A percentile compares a stretch with the other conserved stretches of the same genome.
Evolutionary conservation across 116 monocot genomes (phyloP).

Genomic region (Posidonia oceanica): DNA sequence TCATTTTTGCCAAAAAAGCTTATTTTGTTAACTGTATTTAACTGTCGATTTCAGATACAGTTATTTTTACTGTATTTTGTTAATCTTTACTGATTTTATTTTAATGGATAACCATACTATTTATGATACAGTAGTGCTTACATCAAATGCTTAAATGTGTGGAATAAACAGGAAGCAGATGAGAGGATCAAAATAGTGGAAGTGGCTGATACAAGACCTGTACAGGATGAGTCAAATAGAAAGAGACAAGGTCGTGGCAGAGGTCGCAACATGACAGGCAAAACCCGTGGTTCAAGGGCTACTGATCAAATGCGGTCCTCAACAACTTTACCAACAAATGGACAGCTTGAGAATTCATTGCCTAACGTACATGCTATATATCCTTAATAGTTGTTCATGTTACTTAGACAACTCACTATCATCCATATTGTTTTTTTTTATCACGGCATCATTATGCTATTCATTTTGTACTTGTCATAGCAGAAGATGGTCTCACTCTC

Average conservation of each 20-base stretch:
- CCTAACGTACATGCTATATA: conserved; percentile 35
- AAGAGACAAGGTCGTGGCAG: conserved; percentile 74
- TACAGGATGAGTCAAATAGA: conserved; percentile 37
- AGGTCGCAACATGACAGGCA: conserved; percentile 48
- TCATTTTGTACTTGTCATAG: too few species aligned
- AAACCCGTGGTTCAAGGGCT: conserved; percentile 52
- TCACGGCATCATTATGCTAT: too few species aligned
- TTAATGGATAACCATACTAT: too few species aligned
- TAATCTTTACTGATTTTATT: too few species aligned
- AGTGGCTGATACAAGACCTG: conserved; percentile 24
- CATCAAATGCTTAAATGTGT: background rate
- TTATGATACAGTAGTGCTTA: too few species aligned
- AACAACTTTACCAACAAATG: conserved; percentile 35
- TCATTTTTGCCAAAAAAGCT: too few species aligned
- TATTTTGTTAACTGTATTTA: too few species aligned
- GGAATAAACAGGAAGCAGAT: conserved; percentile 32
- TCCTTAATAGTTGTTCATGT: background rate
- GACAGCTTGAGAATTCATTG: conserved; percentile 43
- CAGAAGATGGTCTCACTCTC: too few species aligned
- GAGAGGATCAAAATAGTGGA: conserved; percentile 32
- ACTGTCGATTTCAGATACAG: too few species aligned
- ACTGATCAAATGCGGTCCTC: conserved; percentile 40
- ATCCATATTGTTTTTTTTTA: background rate
- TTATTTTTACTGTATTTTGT: too few species aligned
- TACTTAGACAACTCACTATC: background rate